Conservation (phyloP, 108 stramenopile species). For the Cyclotella distinguenda region DNA sequence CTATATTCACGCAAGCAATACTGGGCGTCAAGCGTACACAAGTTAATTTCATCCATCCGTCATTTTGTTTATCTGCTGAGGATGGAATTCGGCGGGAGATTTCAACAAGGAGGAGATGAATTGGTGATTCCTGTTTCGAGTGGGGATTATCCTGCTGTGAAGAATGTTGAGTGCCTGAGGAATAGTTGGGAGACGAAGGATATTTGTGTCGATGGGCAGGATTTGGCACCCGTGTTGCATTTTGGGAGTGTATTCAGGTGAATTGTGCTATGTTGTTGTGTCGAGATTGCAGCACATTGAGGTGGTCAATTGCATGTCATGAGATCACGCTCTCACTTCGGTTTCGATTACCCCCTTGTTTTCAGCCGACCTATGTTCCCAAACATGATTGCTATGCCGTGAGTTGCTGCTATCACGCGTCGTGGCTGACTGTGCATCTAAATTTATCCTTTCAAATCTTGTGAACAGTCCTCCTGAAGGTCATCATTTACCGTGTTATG, state of each 20-base stretch:
- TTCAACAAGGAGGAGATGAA: background rate
- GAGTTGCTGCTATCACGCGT: constrained; percentile 5
- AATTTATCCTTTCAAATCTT: background rate
- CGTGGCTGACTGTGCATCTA: background rate
- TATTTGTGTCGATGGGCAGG: background rate
- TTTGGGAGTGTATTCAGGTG: constrained; percentile 20
- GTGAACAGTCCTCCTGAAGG: background rate
- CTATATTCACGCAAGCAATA: constrained; percentile 1
- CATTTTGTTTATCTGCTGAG: background rate
- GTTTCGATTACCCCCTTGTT: background rate
- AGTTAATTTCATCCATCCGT: background rate
- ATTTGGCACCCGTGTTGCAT: constrained; percentile 10
- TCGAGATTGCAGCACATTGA: too few relatives aligned
- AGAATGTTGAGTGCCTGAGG: constrained; percentile 1
- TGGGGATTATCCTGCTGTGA: constrained; percentile 10
- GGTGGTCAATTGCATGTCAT: background rate
- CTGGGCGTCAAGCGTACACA: constrained; percentile 5
- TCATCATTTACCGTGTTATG: constrained; percentile 9
- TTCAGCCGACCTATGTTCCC: constrained; percentile 5
- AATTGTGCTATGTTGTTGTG: too few relatives aligned
- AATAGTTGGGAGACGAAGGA: background rate
- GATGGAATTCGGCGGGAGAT: background rate
- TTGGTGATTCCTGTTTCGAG: constrained; percentile 4
- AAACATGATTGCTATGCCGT: constrained; percentile 22
- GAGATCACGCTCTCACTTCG: background rate